Evolutionary conservation across 2,329 filamentous ascomycete genomes (phyloP), one percentile per base, ranked within the genome.

Genomic region (Cryphonectria japonica): DNA sequence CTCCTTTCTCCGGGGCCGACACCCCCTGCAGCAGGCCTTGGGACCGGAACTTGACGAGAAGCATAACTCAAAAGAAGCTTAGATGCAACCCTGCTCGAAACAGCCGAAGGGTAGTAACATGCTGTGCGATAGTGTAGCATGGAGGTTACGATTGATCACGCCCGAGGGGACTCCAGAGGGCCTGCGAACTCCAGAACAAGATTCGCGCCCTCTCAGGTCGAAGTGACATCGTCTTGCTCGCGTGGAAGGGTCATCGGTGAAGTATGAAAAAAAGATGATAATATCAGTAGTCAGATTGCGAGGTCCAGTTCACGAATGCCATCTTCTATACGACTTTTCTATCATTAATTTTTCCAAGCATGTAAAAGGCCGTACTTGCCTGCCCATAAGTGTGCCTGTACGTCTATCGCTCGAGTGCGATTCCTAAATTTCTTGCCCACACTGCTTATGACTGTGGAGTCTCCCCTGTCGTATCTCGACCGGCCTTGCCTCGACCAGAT

Each of bases 401-500:
- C 29, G 2, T 29, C 16, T n/a, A n/a, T 7, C 32, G 6, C 9
- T 32, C 26, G 16, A 7, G 13, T 19, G 0, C 5, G 5, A 19
- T 19, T 26, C 34, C 26, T 59, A 14, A 14, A 7, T 16, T 54
- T 54, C 9, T 3, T 39, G 14, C 32, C 29, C 54, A 19, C 8
- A n/a, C 50, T 26, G n/a, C 34, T 16, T 14, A 39, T 46, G 8
- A 3, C 34, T 39, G 14, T 4, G 9, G 6, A 11, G 46, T 11
- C 22, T 50, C 6, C 11, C 13, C 29, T 9, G 14, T 57, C 5
- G 8, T 3, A 16, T 7, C 34, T 14, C n/a, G 32, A 9, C 34
- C 50, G 16, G 78, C 83, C 73, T 85, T 85, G 3, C 85, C 85
- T 70, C 79, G 82, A 5, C 85, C 86, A 2, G 82, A 79, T 0